Evolutionary conservation across 2,329 filamentous ascomycete species (phyloP), one percentile per base, ranked within the genome.

Genomic region (Ceratocystis diversiconidia): DNA sequence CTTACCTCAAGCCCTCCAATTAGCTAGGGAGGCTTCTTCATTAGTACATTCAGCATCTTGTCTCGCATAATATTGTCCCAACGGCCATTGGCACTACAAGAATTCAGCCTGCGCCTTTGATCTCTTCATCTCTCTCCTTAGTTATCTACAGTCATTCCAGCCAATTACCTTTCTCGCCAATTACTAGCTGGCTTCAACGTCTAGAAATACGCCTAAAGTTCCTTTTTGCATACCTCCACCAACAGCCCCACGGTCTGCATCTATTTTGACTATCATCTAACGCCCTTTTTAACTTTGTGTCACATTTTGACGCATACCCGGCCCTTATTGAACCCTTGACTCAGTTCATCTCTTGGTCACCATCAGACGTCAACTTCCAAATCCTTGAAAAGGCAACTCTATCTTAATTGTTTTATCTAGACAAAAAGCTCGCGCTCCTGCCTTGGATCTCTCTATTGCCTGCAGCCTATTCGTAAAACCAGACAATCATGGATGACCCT

Each of bases 401-500:
- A 52, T 52, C 25, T 10, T 15, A 12, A 52, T 52, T 25, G 25
- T 52, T 25, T 28, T 25, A 52, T 22, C 48, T 25, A 52, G 48
- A 25, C 48, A 10, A 52, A 12, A 52, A 52, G 25, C 48, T 52
- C 22, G 22, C 36, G 36, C 36, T 15, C 19, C 22, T 28, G 22
- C 3, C 48, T 7, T 52, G 22, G 19, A 52, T 15, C 48, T 52
- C 10, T 52, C 22, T 17, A 3, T 30, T 59, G n/a, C 3, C 55
- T 59, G 30, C 55, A 8, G 15, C 30, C n/a, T 30, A 15, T 59
- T n/a, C 28, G 6, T 59, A 7, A 59, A 36, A 19, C 30, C 28
- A 59, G 22, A 62, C 15, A 36, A 62, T 36, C 43, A 62, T 62
- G 61, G 36, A 46, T 17, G 46, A 62, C 61, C 41, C 61, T 32